Evolutionary conservation across 2,329 filamentous ascomycete genomes (phyloP).

Genomic region (Lasiodiplodia sp.): DNA sequence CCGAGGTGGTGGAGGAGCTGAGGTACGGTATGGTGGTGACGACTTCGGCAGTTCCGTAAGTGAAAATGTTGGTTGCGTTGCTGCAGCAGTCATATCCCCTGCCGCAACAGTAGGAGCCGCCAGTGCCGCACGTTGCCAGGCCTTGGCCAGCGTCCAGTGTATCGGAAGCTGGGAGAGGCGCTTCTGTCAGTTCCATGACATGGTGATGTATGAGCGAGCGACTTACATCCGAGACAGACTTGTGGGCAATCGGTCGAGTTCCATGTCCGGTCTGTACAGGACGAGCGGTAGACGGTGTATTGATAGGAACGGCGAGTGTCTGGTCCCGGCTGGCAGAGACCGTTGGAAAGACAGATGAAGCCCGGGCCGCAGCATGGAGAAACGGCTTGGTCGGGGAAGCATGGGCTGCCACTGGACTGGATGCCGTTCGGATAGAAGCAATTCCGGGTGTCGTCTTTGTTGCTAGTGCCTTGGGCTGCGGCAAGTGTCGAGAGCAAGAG

Average conservation of each 20-base stretch:
- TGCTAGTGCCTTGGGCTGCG: conserved; percentile 18
- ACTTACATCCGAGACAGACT: conserved; percentile 35
- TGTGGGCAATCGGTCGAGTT: conserved; percentile 36
- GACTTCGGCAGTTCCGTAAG: conserved; percentile 31
- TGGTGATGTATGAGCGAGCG: not conserved
- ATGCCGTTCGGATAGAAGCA: conserved; percentile 37
- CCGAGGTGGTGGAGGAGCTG: conserved; percentile 26
- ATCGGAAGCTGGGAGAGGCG: conserved; percentile 20
- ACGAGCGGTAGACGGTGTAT: conserved; percentile 36
- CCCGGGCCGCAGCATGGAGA: conserved; percentile 38
- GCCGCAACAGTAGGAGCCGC: conserved; percentile 35
- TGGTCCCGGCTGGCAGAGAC: conserved; percentile 36
- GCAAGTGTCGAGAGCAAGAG: not conserved
- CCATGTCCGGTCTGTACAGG: conserved; percentile 36
- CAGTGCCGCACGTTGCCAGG: conserved; percentile 33
- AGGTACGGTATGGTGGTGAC: conserved; percentile 34
- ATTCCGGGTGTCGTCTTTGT: conserved; percentile 27
- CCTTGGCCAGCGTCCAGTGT: conserved; percentile 34
- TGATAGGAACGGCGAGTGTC: conserved; percentile 31
- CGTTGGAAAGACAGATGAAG: conserved; percentile 37
- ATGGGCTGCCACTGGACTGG: conserved; percentile 33
- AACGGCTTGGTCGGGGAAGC: conserved; percentile 33
- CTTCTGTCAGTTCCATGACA: conserved; percentile 20
- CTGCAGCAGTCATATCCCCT: conserved; percentile 35
- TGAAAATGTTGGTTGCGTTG: conserved; percentile 34